Conservation (phyloP, 2,329 filamentous ascomycete species). For the Aspergillus puulaauensis region DNA sequence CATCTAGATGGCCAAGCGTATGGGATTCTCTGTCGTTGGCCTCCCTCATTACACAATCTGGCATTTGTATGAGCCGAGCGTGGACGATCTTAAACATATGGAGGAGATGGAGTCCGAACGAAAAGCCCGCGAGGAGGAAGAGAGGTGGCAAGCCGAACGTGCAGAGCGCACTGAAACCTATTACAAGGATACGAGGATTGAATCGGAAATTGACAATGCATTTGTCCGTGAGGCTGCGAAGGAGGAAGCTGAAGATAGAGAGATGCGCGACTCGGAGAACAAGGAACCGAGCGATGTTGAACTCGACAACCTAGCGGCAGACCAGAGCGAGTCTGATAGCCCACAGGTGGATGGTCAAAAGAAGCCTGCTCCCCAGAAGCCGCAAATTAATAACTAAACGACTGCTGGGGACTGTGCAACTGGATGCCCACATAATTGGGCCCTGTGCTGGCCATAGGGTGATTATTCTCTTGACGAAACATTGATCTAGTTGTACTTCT, state of each 20-base stretch:
- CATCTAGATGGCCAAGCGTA: slow-evolving; percentile 86
- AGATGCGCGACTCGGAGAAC: slow-evolving; percentile 9
- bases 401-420: neutral
- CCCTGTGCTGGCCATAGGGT: slow-evolving; percentile 23
- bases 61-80: slow-evolving; percentile 99
- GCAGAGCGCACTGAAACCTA: slow-evolving; percentile 76
- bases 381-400: neutral
- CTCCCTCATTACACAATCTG: slow-evolving; percentile 98
- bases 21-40: slow-evolving; percentile 93
- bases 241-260: slow-evolving; percentile 50
- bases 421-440: neutral
- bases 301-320: slow-evolving; percentile 14
- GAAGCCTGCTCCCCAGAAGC: neutral
- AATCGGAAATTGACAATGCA: slow-evolving; percentile 90
- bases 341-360: neutral
- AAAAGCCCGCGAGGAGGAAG: slow-evolving; percentile 75
- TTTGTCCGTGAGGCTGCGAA: slow-evolving; percentile 69
- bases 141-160: slow-evolving; percentile 69
- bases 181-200: slow-evolving; percentile 71
- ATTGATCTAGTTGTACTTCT: slow-evolving; percentile 7
- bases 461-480: slow-evolving; percentile 8
- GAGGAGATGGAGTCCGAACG: slow-evolving; percentile 95
- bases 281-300: slow-evolving; percentile 20
- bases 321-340: slow-evolving; percentile 5
- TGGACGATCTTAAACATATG: slow-evolving; percentile 97